Conservation (phyloP, 2,329 filamentous ascomycete species). For the Trichoderma sp. region DNA sequence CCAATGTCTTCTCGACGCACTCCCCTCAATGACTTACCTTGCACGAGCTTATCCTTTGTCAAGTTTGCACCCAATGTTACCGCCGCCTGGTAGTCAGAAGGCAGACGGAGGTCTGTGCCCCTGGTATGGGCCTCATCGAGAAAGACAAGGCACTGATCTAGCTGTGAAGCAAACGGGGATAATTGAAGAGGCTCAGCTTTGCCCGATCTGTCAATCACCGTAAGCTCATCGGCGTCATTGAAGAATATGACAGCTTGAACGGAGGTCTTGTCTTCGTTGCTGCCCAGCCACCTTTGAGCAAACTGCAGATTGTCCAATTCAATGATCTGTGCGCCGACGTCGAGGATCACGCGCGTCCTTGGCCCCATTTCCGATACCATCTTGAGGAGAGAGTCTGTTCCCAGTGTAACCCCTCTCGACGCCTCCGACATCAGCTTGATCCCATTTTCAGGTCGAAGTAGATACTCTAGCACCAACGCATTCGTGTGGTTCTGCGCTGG, state of each 20-base stretch:
- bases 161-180: constrained; percentile 59
- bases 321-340: constrained; percentile 70
- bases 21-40: constrained; percentile 60
- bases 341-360: constrained; percentile 58
- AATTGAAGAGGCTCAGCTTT: constrained; percentile 52
- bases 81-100: constrained; percentile 58
- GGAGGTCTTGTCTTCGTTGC: constrained; percentile 38
- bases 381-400: not conserved
- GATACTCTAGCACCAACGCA: constrained; percentile 62
- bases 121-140: constrained; percentile 71
- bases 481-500: constrained; percentile 64
- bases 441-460: constrained; percentile 58
- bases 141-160: constrained; percentile 64
- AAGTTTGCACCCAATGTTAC: constrained; percentile 66
- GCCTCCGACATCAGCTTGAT: constrained; percentile 57
- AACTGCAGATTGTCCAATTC: constrained; percentile 61
- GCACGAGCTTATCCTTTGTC: constrained; percentile 68
- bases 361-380: constrained; percentile 36
- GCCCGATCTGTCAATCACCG: constrained; percentile 42
- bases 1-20: constrained; percentile 55
- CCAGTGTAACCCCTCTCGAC: constrained; percentile 50
- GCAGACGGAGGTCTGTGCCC: constrained; percentile 67
- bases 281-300: constrained; percentile 55
- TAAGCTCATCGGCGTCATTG: not conserved
- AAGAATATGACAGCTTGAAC: constrained; percentile 36